Conservation (phyloP, 257 asterid species). For the Solanum corneliomulleri region DNA sequence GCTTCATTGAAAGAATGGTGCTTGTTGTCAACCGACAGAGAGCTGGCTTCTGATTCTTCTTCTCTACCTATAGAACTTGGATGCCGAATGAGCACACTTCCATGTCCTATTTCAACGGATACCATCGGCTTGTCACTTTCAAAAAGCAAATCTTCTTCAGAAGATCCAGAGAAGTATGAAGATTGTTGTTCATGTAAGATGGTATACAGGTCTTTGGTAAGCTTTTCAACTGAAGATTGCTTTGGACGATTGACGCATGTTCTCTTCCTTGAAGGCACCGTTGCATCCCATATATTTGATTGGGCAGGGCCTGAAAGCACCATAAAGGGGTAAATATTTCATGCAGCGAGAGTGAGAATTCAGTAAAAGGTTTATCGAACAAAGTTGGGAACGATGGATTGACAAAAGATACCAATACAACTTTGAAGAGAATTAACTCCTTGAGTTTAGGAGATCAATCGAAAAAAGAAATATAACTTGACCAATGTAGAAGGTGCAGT, state of each 20-base stretch:
- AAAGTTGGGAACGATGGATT: not conserved
- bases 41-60: constrained; percentile 97
- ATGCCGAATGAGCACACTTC: constrained; percentile 93
- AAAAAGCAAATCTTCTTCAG: constrained; percentile 87
- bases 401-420: not conserved
- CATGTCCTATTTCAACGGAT: constrained; percentile 97
- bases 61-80: constrained; percentile 69
- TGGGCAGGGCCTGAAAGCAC: constrained; percentile 66
- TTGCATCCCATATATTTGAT: constrained; percentile 55
- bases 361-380: not conserved
- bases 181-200: constrained; percentile 84
- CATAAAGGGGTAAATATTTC: not conserved
- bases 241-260: constrained; percentile 73
- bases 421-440: not conserved
- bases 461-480: not conserved
- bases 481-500: not conserved
- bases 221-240: constrained; percentile 82
- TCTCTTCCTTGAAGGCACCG: constrained; percentile 88
- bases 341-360: not conserved
- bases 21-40: constrained; percentile 79
- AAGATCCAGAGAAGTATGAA: constrained; percentile 69
- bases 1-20: constrained; percentile 28
- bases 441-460: not conserved
- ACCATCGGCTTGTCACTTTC: constrained; percentile 88
- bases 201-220: constrained; percentile 77